phyloP scores from a whole-genome alignment of 2,329 filamentous ascomycete species.

The Pseudocercospora eumusae region DNA sequence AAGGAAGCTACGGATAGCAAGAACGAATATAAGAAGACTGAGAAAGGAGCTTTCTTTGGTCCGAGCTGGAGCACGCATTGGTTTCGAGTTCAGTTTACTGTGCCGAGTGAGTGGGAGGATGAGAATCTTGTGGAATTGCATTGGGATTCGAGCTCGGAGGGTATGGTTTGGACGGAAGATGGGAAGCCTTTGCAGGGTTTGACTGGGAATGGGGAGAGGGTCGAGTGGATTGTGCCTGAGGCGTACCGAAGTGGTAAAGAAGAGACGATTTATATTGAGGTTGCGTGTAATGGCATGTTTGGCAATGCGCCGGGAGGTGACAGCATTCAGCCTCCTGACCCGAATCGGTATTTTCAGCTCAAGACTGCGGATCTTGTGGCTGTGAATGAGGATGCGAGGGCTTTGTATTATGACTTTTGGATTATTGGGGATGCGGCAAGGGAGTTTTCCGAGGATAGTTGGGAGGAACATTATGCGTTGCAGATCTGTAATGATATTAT shows the following conservation, averaged over 20 bases:
- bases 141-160: constrained; percentile 94
- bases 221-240: constrained; percentile 87
- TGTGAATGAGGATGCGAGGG: constrained; percentile 80
- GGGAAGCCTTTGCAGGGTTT: constrained; percentile 90
- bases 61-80: constrained; percentile 98
- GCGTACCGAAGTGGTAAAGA: constrained; percentile 80
- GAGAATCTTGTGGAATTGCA: constrained; percentile 90
- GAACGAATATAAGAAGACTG: constrained; percentile 72
- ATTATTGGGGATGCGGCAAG: constrained; percentile 88
- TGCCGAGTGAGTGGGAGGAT: constrained; percentile 70
- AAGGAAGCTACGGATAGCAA: constrained; percentile 67
- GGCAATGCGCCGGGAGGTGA: constrained; percentile 85
- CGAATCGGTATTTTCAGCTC: constrained; percentile 79
- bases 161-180: constrained; percentile 87
- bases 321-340: constrained; percentile 82
- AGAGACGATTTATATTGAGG: constrained; percentile 92
- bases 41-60: constrained; percentile 78
- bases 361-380: constrained; percentile 81
- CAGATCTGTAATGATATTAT: constrained; percentile 85
- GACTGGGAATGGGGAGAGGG: constrained; percentile 83
- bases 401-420: constrained; percentile 90
- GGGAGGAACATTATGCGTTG: constrained; percentile 84
- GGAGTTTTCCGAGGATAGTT: constrained; percentile 85
- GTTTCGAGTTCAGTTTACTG: constrained; percentile 81
- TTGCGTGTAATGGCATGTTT: constrained; percentile 99